Conservation (phyloP, 306 rosid species). For the Acacia acuminata region DNA sequence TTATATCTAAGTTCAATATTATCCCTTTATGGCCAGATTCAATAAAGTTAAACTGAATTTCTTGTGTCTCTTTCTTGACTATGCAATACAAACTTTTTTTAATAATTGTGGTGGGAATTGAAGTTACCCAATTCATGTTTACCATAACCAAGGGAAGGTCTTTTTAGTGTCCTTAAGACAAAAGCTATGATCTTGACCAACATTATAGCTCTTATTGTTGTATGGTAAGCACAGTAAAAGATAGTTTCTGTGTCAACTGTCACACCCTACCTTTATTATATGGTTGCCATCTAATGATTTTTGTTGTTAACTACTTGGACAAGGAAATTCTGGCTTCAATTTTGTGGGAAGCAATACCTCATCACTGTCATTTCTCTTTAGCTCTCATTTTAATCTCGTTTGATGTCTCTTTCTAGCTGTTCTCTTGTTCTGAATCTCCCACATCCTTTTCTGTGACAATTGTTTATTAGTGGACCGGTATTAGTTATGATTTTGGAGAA, state of each 20-base stretch:
- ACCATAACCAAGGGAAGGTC: background rate
- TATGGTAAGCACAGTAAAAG: background rate
- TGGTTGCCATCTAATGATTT: background rate
- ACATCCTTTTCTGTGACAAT: slow-evolving; percentile 10
- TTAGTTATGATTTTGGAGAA: slow-evolving; percentile 78
- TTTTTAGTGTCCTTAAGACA: background rate
- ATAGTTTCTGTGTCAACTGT: background rate
- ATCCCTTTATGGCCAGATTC: background rate
- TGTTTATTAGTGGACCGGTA: slow-evolving; percentile 67
- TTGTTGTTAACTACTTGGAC: slow-evolving; percentile 4
- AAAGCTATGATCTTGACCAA: background rate
- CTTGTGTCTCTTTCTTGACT: background rate
- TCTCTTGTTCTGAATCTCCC: slow-evolving; percentile 7
- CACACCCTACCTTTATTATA: background rate
- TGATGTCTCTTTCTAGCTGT: slow-evolving; percentile 28
- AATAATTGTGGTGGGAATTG: background rate
- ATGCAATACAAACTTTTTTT: background rate
- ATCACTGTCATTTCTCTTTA: background rate
- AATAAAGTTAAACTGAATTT: background rate
- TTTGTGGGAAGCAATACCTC: background rate
- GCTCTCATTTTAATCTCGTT: slow-evolving; percentile 19
- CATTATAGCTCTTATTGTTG: background rate
- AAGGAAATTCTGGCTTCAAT: slow-evolving; percentile 9
- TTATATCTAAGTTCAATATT: slow-evolving; percentile 3
- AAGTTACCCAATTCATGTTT: background rate